Percentiles rank a stretch among this genome's conserved stretches.
Evolutionary conservation across 495 filamentous ascomycete genomes (phyloP).

Genomic region (Podospora bellae-mahoneyi): DNA sequence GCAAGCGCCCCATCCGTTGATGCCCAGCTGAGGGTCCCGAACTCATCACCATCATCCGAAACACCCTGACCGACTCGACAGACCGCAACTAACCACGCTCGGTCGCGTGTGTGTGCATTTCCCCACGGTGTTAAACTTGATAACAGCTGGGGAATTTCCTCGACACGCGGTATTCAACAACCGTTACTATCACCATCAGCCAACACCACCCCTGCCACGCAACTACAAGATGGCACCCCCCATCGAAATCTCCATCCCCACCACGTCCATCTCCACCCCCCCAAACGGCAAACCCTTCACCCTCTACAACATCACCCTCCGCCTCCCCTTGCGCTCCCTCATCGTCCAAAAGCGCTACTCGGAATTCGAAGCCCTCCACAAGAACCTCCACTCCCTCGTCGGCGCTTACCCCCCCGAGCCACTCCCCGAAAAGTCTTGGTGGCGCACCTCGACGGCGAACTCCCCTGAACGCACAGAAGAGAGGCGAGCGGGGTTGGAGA

Average conservation of each 20-base stretch:
- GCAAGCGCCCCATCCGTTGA: not conserved
- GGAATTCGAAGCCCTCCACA: constrained; percentile 79
- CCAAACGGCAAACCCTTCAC: constrained; percentile 70
- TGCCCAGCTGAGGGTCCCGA: not conserved
- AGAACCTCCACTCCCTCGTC: constrained; percentile 60
- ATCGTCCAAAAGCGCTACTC: constrained; percentile 91
- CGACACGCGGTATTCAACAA: not conserved
- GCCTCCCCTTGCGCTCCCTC: constrained; percentile 82
- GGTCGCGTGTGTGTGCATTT: not conserved
- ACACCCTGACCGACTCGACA: constrained; percentile 1
- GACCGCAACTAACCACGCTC: not conserved
- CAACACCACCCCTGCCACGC: not conserved
- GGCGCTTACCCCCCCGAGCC: constrained; percentile 57
- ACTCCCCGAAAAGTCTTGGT: constrained; percentile 84
- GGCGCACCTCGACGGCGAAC: constrained; percentile 74
- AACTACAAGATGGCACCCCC: constrained; percentile 62
- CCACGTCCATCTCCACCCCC: constrained; percentile 56
- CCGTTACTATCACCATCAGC: not conserved
- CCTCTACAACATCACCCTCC: constrained; percentile 85
- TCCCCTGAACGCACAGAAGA: constrained; percentile 76
- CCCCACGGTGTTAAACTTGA: too few relatives aligned
- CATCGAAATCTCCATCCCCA: constrained; percentile 78
- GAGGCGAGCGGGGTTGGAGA: constrained; percentile 70
- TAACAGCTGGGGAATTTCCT: too few relatives aligned
- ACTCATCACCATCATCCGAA: constrained; percentile 6